phyloP scores from a whole-genome alignment of 1,284 basidiomycete genomes.

The Cryptococcus jaspeensis region DNA sequence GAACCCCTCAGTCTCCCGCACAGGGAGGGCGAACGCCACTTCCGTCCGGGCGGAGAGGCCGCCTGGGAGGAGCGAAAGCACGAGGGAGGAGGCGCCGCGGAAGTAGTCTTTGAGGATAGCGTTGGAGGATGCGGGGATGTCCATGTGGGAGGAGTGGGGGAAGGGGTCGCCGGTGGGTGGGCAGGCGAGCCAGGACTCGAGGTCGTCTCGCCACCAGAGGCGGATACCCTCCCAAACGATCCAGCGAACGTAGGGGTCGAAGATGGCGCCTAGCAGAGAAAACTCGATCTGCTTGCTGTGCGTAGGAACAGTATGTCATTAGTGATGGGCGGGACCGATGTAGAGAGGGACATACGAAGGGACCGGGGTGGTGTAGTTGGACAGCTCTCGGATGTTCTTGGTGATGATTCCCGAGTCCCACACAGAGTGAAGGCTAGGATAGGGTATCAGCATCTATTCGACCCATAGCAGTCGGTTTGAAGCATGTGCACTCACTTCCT shows the following conservation, averaged over 20 bases:
- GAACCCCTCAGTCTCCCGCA: conserved; percentile 27
- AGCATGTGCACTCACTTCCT: conserved; percentile 34
- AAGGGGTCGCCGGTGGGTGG: conserved; percentile 54
- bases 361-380: conserved; percentile 72
- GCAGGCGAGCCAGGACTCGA: conserved; percentile 65
- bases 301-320: neutral
- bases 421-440: conserved; percentile 69
- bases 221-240: conserved; percentile 79
- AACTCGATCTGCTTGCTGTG: conserved; percentile 63
- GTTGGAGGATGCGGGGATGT: conserved; percentile 28
- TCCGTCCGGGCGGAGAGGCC: conserved; percentile 10
- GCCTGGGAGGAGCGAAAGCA: conserved; percentile 20
- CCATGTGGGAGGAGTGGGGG: conserved; percentile 39
- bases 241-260: conserved; percentile 83
- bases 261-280: conserved; percentile 73
- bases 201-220: conserved; percentile 62
- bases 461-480: too few species aligned
- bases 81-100: conserved; percentile 17
- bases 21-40: conserved; percentile 15
- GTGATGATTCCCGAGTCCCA: conserved; percentile 83
- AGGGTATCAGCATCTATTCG: neutral
- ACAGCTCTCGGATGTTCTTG: conserved; percentile 69
- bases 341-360: conserved; percentile 49
- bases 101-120: conserved; percentile 21
- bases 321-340: neutral